These are phyloP conservation scores for Boletus rufocinnamomeus DNA, from an alignment of 768 basidiomycete genomes.

Conservation along the genomic window DNA sequence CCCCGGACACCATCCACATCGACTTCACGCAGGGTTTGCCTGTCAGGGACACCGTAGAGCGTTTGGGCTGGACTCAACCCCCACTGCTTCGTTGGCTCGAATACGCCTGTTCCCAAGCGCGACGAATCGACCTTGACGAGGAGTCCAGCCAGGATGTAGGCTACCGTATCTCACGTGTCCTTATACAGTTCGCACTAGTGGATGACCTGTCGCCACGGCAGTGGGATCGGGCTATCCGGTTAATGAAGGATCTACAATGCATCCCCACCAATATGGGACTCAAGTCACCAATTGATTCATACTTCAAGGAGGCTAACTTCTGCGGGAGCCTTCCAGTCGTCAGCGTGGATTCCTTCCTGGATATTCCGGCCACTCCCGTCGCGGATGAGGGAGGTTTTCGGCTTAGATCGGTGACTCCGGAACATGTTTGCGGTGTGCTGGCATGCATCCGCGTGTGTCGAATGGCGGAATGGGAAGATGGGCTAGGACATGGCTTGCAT, in stretches of 20 bases:
- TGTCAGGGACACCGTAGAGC: neutral
- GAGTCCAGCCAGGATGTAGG: neutral
- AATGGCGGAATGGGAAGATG: no score
- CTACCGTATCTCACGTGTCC: neutral
- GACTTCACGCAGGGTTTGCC: neutral
- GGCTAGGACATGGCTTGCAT: no score
- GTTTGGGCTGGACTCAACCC: neutral
- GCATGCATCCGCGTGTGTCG: no score
- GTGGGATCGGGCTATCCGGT: neutral
- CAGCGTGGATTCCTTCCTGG: no score
- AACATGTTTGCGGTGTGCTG: no score
- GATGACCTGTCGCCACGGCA: neutral
- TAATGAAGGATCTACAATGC: neutral
- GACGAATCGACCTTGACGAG: neutral
- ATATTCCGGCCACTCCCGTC: no score
- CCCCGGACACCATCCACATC: neutral
- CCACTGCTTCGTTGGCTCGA: neutral
- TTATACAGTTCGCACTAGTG: neutral
- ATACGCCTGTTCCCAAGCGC: neutral
- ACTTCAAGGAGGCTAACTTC: neutral
- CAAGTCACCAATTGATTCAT: neutral
- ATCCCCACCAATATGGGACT: neutral
- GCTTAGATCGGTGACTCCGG: no score
- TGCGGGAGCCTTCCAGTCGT: neutral
- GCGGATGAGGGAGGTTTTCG: no score